A percentile compares a stretch with the other conserved stretches of the same genome.
Evolutionary conservation across 768 basidiomycete genomes (phyloP).

Genomic region (Lentinula edodes): DNA sequence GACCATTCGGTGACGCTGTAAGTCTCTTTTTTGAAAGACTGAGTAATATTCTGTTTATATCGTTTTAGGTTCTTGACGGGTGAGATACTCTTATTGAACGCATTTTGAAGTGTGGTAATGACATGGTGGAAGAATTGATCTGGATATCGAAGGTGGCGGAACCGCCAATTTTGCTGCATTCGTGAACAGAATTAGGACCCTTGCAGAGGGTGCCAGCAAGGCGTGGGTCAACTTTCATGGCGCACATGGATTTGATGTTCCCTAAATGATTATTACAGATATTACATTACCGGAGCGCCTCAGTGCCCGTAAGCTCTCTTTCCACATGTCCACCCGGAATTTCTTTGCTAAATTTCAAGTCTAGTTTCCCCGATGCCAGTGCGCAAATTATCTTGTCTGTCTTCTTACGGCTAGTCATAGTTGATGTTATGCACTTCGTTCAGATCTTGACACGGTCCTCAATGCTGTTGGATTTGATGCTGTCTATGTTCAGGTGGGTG

Average conservation of each 20-base stretch:
- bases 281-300: slow-evolving; percentile 50
- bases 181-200: slow-evolving; percentile 37
- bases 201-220: slow-evolving; percentile 42
- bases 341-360: slow-evolving; percentile 24
- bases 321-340: not conserved
- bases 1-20: slow-evolving; percentile 57
- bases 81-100: slow-evolving; percentile 15
- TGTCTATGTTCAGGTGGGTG: slow-evolving; percentile 66
- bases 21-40: not conserved
- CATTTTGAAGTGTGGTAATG: not conserved
- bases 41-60: not conserved
- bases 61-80: slow-evolving; percentile 48
- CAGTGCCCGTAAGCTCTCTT: slow-evolving; percentile 17
- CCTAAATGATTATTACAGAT: slow-evolving; percentile 24
- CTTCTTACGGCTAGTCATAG: not conserved
- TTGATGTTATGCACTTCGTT: not conserved
- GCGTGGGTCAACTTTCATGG: slow-evolving; percentile 22
- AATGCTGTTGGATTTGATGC: slow-evolving; percentile 60
- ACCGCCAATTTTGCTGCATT: slow-evolving; percentile 42
- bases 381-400: not conserved
- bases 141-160: slow-evolving; percentile 61
- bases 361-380: slow-evolving; percentile 56
- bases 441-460: slow-evolving; percentile 18
- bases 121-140: slow-evolving; percentile 36
- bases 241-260: not conserved